Evolutionary conservation across 2,329 filamentous ascomycete genomes (phyloP).

Genomic region (Colletotrichum karsti): DNA sequence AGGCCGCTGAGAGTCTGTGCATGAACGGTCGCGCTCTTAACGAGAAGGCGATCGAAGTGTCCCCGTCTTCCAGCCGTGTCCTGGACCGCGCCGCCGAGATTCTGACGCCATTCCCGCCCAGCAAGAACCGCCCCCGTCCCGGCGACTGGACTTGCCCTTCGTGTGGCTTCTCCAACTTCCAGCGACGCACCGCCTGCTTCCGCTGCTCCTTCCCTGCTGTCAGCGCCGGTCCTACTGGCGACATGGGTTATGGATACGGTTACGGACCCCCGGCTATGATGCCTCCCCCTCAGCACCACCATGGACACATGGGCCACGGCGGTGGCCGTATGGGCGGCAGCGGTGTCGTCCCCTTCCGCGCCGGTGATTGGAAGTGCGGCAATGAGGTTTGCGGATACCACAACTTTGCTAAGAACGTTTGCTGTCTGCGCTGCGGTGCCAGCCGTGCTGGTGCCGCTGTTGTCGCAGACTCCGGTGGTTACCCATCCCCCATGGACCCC

Average conservation of each 20-base stretch:
- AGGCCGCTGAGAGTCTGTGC: conserved; percentile 97
- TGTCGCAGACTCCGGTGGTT: conserved; percentile 91
- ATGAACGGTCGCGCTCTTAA: conserved; percentile 99
- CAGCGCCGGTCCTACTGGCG: conserved; percentile 75
- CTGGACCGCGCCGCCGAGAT: conserved; percentile 96
- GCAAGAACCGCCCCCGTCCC: conserved; percentile 96
- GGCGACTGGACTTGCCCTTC: conserved; percentile 99
- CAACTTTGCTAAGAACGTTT: conserved; percentile 99
- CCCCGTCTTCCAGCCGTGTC: conserved; percentile 95
- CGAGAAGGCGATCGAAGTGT: conserved; percentile 98
- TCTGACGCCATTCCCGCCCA: conserved; percentile 95
- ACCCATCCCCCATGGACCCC: conserved; percentile 89
- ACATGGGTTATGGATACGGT: conserved; percentile 66
- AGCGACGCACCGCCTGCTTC: conserved; percentile 98
- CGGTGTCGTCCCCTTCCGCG: conserved; percentile 93
- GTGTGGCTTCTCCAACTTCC: conserved; percentile 99
- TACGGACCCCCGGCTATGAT: conserved; percentile 84
- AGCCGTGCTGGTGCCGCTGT: conserved; percentile 93
- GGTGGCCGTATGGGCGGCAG: conserved; percentile 81
- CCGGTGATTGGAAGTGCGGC: conserved; percentile 98
- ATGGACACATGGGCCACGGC: conserved; percentile 62
- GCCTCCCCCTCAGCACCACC: conserved; percentile 76
- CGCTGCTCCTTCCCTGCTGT: conserved; percentile 98
- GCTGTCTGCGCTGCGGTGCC: conserved; percentile 94
- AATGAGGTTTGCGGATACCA: conserved; percentile 98